phyloP scores from a whole-genome alignment of 371 early-diverging fungal genomes.

The Coemansia sp. region DNA sequence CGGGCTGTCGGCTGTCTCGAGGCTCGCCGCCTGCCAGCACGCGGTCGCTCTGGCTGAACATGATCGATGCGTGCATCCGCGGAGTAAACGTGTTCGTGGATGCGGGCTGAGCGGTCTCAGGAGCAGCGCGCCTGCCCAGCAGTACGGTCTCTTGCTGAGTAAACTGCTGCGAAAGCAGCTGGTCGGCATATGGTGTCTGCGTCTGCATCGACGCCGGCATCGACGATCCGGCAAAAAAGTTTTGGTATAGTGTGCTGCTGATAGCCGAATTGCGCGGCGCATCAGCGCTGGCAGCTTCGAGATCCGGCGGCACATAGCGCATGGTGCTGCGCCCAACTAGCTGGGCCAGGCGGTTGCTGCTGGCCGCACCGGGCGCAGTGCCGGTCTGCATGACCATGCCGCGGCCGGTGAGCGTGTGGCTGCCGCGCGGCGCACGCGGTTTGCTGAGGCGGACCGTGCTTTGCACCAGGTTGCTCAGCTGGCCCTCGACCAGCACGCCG shows the following conservation, averaged over 20 bases:
- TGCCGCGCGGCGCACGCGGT: constrained; percentile 43
- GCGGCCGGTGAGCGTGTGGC: constrained; percentile 24
- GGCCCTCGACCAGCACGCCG: constrained; percentile 92
- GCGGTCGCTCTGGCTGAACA: constrained; percentile 48
- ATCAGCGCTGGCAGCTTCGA: constrained; percentile 8
- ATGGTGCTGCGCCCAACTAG: constrained; percentile 46
- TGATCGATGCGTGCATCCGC: constrained; percentile 48
- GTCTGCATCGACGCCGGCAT: constrained; percentile 21
- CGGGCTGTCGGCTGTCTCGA: neutral
- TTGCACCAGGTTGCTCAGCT: constrained; percentile 79
- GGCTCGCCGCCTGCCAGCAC: constrained; percentile 16
- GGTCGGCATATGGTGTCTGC: constrained; percentile 30
- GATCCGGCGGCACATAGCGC: constrained; percentile 48
- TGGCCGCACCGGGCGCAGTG: constrained; percentile 43
- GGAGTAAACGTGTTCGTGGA: constrained; percentile 25
- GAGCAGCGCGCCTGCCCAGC: constrained; percentile 4
- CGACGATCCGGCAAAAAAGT: constrained; percentile 15
- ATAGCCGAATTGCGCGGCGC: neutral
- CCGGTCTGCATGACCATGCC: constrained; percentile 30
- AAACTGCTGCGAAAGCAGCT: constrained; percentile 36
- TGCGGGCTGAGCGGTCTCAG: neutral
- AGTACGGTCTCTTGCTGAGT: constrained; percentile 43
- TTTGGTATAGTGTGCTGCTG: constrained; percentile 23
- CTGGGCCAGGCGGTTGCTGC: constrained; percentile 45
- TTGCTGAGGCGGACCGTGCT: constrained; percentile 49